These are phyloP conservation scores for Harringtonia aguacate DNA, from an alignment of 2,329 filamentous ascomycete species.

Conservation along the genomic window DNA sequence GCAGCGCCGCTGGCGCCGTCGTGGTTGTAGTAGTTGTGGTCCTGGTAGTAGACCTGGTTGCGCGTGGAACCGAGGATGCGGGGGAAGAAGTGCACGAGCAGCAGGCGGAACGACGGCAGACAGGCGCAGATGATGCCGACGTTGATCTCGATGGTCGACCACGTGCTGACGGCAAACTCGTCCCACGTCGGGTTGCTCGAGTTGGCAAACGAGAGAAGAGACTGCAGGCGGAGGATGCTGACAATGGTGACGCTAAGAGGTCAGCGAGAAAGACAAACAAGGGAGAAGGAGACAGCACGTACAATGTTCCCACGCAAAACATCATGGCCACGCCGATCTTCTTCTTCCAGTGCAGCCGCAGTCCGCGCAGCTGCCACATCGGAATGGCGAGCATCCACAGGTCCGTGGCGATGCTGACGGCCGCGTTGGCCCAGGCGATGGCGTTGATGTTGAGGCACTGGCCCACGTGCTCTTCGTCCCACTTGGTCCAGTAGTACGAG, in stretches of 20 bases:
- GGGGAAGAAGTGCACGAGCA: conserved; percentile 19
- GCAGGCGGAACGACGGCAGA: conserved; percentile 19
- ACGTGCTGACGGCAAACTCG: conserved; percentile 18
- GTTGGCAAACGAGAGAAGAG: conserved; percentile 17
- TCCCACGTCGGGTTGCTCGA: conserved; percentile 20
- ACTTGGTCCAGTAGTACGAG: conserved; percentile 39
- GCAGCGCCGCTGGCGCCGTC: neutral
- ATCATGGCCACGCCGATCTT: conserved; percentile 34
- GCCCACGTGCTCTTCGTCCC: conserved; percentile 36
- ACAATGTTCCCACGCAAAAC: conserved; percentile 34
- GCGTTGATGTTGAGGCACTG: conserved; percentile 37
- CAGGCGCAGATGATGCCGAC: conserved; percentile 23
- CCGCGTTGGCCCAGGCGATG: conserved; percentile 39
- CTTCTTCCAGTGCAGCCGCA: conserved; percentile 34
- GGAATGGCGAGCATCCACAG: conserved; percentile 41
- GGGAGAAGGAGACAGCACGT: conserved; percentile 3
- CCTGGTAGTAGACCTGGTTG: conserved; percentile 5
- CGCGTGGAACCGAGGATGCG: conserved; percentile 7
- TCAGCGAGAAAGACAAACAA: neutral
- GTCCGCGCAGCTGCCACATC: conserved; percentile 27
- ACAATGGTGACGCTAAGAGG: conserved; percentile 20
- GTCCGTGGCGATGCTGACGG: conserved; percentile 41
- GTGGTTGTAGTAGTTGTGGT: neutral
- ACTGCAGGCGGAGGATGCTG: conserved; percentile 19
- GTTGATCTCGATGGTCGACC: conserved; percentile 23